Base-by-base conservation (phyloP, 257 asterid species). In the Solanum virginianum region DNA sequence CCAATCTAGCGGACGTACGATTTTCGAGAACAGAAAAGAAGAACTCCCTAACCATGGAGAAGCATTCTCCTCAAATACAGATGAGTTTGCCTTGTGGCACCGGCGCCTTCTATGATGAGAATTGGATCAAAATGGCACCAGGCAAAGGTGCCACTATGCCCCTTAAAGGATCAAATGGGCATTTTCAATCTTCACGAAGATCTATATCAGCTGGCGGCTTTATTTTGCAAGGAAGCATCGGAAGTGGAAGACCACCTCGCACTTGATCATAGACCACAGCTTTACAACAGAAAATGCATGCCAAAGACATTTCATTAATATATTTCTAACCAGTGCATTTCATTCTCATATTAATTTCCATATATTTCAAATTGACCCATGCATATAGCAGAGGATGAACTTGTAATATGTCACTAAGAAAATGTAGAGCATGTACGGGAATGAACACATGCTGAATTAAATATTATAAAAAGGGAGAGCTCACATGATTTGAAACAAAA, bases 401-500 rank as follows among this genome's bases (percentile, higher is more conserved):
- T 24, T n/a, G 41, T 22, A 24, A 24, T 47, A 74, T 74, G 81
- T 41, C 39, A 3, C 81, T 22, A 8, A 74, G 57, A 74, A 45
- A 47, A 74, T 13, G 41, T 47, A 3, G 15, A 14, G 24, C 10
- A 75, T 29, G 15, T 24, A 47, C 51, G 45, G 2, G 43, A 53
- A 49, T 8, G 59, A 49, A 16, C 41, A 75, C 12, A 8, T 75
- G 22, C 10, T 49, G 62, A 43, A 49, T 36, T 13, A 75, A 75
- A 75, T 24, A 75, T 24, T 24, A 5, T 24, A 49, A 32, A 26
- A 8, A 12, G 29, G 10, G 24, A 22, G 82, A 75, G 80, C 98
- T 92, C 84, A 95, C 98, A 81, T 95, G 99, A 88, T 91, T 93
- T 6, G 99, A 95, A 69, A 96, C 98, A 74, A 96, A 96, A 62